These are phyloP conservation scores for Leishmania braziliensis DNA, from an alignment of 208 protist species.

Conservation along the genomic window DNA sequence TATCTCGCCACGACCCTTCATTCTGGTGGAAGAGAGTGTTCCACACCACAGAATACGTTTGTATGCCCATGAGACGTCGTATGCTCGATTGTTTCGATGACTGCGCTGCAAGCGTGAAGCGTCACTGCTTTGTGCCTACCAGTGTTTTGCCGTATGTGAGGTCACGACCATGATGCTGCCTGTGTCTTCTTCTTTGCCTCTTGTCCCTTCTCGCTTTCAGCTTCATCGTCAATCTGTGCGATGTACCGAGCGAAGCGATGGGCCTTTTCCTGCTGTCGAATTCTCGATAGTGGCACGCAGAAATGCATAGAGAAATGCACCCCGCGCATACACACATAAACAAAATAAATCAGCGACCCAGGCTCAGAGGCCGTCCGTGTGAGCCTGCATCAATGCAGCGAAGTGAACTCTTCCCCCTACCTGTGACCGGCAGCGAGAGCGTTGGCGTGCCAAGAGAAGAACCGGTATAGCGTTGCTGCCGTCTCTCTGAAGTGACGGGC, in stretches of 20 bases:
- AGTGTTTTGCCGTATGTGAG: background rate
- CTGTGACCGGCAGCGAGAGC: background rate
- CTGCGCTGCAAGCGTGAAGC: background rate
- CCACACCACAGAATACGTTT: background rate
- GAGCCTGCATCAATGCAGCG: background rate
- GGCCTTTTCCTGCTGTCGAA: background rate
- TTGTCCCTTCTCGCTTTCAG: background rate
- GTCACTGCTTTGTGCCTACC: background rate
- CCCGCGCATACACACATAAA: background rate
- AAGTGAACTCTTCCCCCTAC: background rate
- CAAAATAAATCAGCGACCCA: background rate
- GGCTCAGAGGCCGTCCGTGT: background rate
- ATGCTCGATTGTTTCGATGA: background rate
- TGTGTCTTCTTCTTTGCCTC: background rate
- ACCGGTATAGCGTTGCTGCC: background rate
- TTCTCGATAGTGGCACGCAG: background rate
- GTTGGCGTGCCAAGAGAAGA: background rate
- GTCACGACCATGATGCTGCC: background rate
- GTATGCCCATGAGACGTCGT: background rate
- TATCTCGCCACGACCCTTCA: background rate
- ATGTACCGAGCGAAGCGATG: background rate
- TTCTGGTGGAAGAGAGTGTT: background rate
- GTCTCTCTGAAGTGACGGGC: background rate
- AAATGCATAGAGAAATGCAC: background rate
- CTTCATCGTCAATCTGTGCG: background rate